phyloP scores from a whole-genome alignment of 352 stramenopile species.

The Pythium myriotylum region DNA sequence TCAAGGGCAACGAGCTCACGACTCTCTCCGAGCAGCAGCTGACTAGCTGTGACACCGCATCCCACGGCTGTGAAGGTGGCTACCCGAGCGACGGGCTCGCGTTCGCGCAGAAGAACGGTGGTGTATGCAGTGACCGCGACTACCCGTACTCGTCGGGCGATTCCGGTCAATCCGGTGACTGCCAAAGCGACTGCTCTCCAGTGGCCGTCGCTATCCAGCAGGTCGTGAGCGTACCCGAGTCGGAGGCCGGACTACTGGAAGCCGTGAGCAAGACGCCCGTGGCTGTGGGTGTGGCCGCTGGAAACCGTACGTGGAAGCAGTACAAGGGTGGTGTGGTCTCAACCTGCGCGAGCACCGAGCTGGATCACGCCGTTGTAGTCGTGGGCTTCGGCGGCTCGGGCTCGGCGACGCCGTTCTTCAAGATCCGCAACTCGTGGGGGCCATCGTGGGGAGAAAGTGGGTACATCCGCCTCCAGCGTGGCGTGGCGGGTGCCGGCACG shows the following conservation, averaged over 20 bases:
- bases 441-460: constrained; percentile 91
- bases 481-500: constrained; percentile 49
- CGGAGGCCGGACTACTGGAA: constrained; percentile 75
- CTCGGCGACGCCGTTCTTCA: constrained; percentile 76
- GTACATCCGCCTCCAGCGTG: constrained; percentile 93
- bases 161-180: constrained; percentile 34
- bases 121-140: constrained; percentile 70
- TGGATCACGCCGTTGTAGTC: constrained; percentile 97
- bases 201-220: constrained; percentile 33
- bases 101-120: constrained; percentile 83
- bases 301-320: constrained; percentile 96
- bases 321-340: constrained; percentile 94
- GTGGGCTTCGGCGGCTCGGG: constrained; percentile 91
- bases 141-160: constrained; percentile 85
- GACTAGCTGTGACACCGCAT: constrained; percentile 86
- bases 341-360: constrained; percentile 75
- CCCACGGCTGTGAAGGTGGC: constrained; percentile 90
- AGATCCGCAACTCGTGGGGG: constrained; percentile 99
- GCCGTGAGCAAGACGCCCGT: constrained; percentile 93
- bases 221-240: constrained; percentile 67
- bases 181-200: constrained; percentile 36
- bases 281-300: constrained; percentile 93
- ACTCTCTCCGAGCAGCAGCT: constrained; percentile 94
- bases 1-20: constrained; percentile 70
- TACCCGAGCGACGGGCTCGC: constrained; percentile 86